These are phyloP conservation scores for Metschnikowia gelsemii DNA, from an alignment of 805 yeast genomes.

Conservation along the genomic window DNA sequence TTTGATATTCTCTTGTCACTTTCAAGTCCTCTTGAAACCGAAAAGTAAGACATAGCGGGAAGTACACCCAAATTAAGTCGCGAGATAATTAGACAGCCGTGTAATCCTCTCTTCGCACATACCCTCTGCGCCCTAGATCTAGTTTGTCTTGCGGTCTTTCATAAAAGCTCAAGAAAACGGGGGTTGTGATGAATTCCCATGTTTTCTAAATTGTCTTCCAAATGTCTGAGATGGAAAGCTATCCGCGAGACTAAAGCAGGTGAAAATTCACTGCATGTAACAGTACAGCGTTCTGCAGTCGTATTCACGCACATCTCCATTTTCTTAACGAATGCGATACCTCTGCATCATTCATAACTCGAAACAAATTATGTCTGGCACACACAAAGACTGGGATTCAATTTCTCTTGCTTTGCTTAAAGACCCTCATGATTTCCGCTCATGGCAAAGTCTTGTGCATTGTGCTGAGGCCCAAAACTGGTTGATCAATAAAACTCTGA, in stretches of 20 bases:
- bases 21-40: no score
- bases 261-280: slow-evolving; percentile 2
- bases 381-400: slow-evolving; percentile 13
- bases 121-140: no score
- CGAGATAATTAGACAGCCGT: no score
- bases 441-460: slow-evolving; percentile 40
- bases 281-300: background rate
- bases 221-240: no score
- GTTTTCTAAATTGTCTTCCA: no score
- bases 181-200: no score
- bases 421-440: slow-evolving; percentile 34
- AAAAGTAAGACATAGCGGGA: no score
- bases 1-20: background rate
- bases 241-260: background rate
- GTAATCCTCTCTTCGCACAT: no score
- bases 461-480: slow-evolving; percentile 30
- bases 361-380: background rate
- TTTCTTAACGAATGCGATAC: background rate
- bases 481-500: slow-evolving; percentile 36
- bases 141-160: no score
- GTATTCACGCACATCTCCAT: background rate
- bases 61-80: no score
- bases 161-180: no score
- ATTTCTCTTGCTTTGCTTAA: slow-evolving; percentile 30
- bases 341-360: background rate